phyloP scores from a whole-genome alignment of 345 rosid genomes.

The Hibiscus syriacus region DNA sequence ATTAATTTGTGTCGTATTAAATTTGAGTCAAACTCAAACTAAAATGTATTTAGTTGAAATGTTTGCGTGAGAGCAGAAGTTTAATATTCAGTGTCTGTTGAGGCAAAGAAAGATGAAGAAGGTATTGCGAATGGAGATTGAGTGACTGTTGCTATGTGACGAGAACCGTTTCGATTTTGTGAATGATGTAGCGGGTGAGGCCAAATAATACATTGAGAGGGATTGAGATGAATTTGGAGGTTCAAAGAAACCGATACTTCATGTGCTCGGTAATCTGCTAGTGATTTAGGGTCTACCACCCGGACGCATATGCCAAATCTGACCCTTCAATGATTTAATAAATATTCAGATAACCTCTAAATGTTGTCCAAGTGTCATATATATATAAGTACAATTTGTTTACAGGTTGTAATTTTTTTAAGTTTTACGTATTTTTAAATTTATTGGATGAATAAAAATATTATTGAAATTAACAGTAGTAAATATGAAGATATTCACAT shows the following conservation, averaged over 20 bases:
- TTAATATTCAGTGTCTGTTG: constrained; percentile 9
- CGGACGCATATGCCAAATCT: constrained; percentile 58
- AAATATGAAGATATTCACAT: too few relatives aligned
- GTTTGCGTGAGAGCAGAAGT: not conserved
- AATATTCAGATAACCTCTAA: too few relatives aligned
- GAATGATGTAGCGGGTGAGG: constrained; percentile 81
- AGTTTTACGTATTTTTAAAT: too few relatives aligned
- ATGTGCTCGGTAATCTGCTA: constrained; percentile 71
- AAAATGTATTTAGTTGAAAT: not conserved
- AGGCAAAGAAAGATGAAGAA: constrained; percentile 74
- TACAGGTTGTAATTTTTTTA: too few relatives aligned
- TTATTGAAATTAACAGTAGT: too few relatives aligned
- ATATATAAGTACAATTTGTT: too few relatives aligned
- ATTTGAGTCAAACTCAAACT: too few relatives aligned
- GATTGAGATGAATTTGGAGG: constrained; percentile 78
- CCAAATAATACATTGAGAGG: constrained; percentile 57
- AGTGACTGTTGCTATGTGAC: constrained; percentile 59
- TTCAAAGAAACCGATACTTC: constrained; percentile 72
- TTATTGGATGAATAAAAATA: too few relatives aligned
- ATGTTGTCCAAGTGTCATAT: too few relatives aligned
- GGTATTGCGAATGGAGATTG: constrained; percentile 58
- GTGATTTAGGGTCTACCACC: constrained; percentile 70
- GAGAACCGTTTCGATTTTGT: constrained; percentile 71
- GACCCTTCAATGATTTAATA: too few relatives aligned
- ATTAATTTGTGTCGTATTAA: too few relatives aligned